Evolutionary conservation across 1,284 basidiomycete genomes (phyloP), one percentile per base, ranked within the genome.

Genomic region (Phylloporus sp.): DNA sequence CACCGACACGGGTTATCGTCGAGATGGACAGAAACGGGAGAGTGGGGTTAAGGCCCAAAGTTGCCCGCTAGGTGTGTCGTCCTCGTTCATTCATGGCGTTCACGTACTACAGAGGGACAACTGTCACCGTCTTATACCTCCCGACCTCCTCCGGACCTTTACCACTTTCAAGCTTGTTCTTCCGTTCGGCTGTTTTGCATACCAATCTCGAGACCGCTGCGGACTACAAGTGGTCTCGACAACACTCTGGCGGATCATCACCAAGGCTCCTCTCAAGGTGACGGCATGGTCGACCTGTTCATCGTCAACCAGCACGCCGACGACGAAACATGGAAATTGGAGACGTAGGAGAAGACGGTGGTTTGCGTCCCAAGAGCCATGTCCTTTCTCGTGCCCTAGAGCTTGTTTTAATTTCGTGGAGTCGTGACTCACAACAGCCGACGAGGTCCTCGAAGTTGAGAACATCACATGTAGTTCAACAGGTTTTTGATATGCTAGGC

Each of bases 311-410:
- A 95, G 75, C 94, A 94, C 74, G 92, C 92, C 11, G 88, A 92
- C 23, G 97, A 99, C 80, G 98, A 99, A 81, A 99, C 99, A 83
- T 99, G 93, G 83, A 99, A 99, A 77, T 99, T 99, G 78, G 97
- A 99, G 84, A 93, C 89, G 5, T 81, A 99, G 80, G 86, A 88
- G 68, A 94, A 91, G 35, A 98, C 96, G 5, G 88, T 86, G 66
- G 96, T n/a, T 99, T 66, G 88, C 94, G 72, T 94, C 93, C 5
- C 97, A 99, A 77, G 89, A 85, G 68, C 83, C 99, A 14, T 89
- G 53, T 25, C 25, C 25, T 43, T 4, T 32, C 3, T 25, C 5
- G 29, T 29, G 37, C 7, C n/a, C n/a, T n/a, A n/a, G 10, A 5
- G 10, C 12, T 60, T 23, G 25, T 56, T 15, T 15, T 56, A 37